These are phyloP conservation scores for Cryphonectria nitschkei DNA, from an alignment of 2,329 filamentous ascomycete genomes.

Conservation along the genomic window DNA sequence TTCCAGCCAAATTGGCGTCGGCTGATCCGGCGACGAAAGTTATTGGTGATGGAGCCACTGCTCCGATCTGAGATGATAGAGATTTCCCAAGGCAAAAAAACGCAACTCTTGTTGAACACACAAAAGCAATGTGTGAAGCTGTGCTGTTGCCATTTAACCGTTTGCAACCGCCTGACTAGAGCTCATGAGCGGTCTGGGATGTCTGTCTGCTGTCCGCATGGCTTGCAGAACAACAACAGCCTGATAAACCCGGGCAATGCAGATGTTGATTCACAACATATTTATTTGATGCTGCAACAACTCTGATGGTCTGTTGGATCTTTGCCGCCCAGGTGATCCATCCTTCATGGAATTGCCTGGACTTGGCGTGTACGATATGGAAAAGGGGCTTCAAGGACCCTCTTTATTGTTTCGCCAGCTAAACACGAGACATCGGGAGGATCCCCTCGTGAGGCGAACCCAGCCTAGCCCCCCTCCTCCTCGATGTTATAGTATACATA, in stretches of 20 bases:
- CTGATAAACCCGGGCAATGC: not conserved
- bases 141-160: not conserved
- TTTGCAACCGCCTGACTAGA: not conserved
- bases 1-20: not conserved
- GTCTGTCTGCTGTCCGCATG: not conserved
- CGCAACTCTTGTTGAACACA: not conserved
- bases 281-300: not conserved
- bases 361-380: not conserved
- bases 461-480: not conserved
- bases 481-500: not conserved
- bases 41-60: not conserved
- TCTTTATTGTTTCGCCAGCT: constrained; percentile 6
- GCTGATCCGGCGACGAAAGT: not conserved
- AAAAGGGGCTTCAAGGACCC: constrained; percentile 5
- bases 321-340: not conserved
- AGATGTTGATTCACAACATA: not conserved
- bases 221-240: not conserved
- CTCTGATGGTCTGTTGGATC: not conserved
- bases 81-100: not conserved
- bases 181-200: not conserved
- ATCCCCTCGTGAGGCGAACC: not conserved
- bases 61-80: not conserved
- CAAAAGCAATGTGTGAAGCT: not conserved
- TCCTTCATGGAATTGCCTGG: not conserved
- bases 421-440: constrained; percentile 4